Evolutionary conservation across 2,329 filamentous ascomycete genomes (phyloP), one percentile per base, ranked within the genome.

Genomic region (Calonectria hongkongensis): DNA sequence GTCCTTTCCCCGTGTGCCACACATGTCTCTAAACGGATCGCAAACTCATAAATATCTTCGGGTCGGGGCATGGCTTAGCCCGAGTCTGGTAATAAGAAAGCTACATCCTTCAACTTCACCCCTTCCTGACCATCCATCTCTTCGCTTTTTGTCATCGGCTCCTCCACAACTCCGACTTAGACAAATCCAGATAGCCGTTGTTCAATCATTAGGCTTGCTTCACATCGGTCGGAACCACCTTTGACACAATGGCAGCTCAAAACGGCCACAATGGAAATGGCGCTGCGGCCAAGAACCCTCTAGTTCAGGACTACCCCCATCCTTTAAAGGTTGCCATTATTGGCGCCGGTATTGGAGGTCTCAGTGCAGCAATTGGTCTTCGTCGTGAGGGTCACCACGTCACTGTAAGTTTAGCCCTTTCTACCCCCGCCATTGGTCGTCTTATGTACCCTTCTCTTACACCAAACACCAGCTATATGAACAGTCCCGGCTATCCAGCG

Each of bases 401-500:
- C 7, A 80, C 78, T 13, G 69, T 56, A 68, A 60, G 51, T 65
- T 81, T 80, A 58, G 2, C 27, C 8, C 2, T 15, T 41, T 21
- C 6, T 7, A 33, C 15, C 45, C n/a, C n/a, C 47, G 1, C 7
- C 12, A 6, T 16, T 2, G 2, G 12, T 6, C n/a, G 30, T 18
- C n/a, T 21, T 7, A 21, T 21, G 21, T 56, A 4, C 2, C 21
- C 8, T 21, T 6, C 21, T 25, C 33, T 65, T 2, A 64, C 28
- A 0, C 83, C 83, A 50, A 86, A 86, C 2, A 66, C 15, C 25
- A 90, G 87, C 74, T 91, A 0, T 89, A 86, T 63, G 90, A 92
- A 76, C 87, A 90, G 78, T 91, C 90, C 0, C 83, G 84, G 5
- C 89, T 92, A 62, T 87, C 88, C 25, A 88, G 85, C 60, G 91